phyloP scores from a whole-genome alignment of 345 rosid genomes.

The Capsella bursapastoris region DNA sequence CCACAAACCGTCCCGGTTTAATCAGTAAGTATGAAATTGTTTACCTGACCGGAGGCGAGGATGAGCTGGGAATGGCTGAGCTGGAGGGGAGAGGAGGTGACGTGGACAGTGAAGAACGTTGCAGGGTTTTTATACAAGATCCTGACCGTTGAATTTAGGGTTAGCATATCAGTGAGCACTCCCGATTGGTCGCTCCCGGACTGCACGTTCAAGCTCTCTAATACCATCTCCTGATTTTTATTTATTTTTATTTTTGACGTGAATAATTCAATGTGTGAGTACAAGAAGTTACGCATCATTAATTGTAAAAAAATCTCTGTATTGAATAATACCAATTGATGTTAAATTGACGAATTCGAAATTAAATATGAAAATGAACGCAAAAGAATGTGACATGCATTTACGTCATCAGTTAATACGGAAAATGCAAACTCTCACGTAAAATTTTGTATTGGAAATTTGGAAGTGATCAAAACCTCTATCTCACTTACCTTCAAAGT shows the following conservation, averaged over 20 bases:
- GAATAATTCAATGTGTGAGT: not conserved
- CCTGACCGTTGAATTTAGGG: slow-evolving; percentile 87
- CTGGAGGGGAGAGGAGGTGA: slow-evolving; percentile 72
- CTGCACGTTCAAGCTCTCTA: slow-evolving; percentile 77
- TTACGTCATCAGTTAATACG: not conserved
- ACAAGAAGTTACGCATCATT: too few species aligned
- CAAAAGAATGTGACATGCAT: not conserved
- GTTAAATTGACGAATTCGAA: not conserved
- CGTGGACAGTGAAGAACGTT: slow-evolving; percentile 85
- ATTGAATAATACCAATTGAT: not conserved
- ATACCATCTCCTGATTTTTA: slow-evolving; percentile 64
- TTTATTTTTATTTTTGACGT: not conserved
- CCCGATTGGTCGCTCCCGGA: slow-evolving; percentile 82
- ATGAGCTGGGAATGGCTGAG: slow-evolving; percentile 74
- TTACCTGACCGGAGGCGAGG: slow-evolving; percentile 84
- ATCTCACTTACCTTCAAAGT: slow-evolving; percentile 55
- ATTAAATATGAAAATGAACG: not conserved
- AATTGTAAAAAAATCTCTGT: too few species aligned
- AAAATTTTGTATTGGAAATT: not conserved
- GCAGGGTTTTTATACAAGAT: slow-evolving; percentile 72
- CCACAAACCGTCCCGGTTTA: not conserved
- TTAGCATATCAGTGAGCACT: slow-evolving; percentile 84
- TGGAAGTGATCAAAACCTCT: not conserved
- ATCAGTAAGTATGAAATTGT: slow-evolving; percentile 11
- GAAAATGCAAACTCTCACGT: not conserved